Conservation (phyloP, 345 rosid species). For the Populus pruinosa region DNA sequence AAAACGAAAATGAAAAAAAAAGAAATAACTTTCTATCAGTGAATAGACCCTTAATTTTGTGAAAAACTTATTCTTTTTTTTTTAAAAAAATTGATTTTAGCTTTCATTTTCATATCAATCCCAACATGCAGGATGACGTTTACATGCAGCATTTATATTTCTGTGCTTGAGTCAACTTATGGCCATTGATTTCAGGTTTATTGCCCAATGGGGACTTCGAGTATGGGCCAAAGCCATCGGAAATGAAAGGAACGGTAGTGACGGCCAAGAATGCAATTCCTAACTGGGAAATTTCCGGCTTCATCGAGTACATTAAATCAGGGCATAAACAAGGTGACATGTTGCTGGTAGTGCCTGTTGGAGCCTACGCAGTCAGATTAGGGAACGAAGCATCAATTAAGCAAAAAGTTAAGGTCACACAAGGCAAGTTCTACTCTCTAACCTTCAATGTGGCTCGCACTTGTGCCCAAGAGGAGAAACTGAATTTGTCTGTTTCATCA, state of each 20-base stretch:
- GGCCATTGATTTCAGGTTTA: slow-evolving; percentile 47
- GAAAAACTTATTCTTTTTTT: too few species aligned
- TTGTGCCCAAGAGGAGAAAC: slow-evolving; percentile 75
- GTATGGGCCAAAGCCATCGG: slow-evolving; percentile 52
- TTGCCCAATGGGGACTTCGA: slow-evolving; percentile 84
- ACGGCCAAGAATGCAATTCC: slow-evolving; percentile 52
- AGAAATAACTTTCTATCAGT: too few species aligned
- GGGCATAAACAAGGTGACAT: slow-evolving; percentile 90
- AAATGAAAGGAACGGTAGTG: slow-evolving; percentile 65
- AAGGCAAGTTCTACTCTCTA: slow-evolving; percentile 50
- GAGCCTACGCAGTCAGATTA: slow-evolving; percentile 59
- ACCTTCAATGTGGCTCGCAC: slow-evolving; percentile 79
- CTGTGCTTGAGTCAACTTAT: background rate
- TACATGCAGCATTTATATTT: too few species aligned
- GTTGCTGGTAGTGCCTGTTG: slow-evolving; percentile 76
- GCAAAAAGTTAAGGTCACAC: slow-evolving; percentile 47
- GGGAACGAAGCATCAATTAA: slow-evolving; percentile 79
- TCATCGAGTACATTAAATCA: slow-evolving; percentile 78
- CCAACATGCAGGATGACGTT: too few species aligned
- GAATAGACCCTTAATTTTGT: too few species aligned
- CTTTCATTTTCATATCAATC: too few species aligned
- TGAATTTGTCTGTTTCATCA: slow-evolving; percentile 67
- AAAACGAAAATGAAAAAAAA: too few species aligned
- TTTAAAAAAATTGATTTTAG: too few species aligned
- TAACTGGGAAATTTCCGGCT: slow-evolving; percentile 66